These are phyloP conservation scores for Ascochyta viciae-villosae DNA, from an alignment of 2,329 filamentous ascomycete species.

Conservation along the genomic window DNA sequence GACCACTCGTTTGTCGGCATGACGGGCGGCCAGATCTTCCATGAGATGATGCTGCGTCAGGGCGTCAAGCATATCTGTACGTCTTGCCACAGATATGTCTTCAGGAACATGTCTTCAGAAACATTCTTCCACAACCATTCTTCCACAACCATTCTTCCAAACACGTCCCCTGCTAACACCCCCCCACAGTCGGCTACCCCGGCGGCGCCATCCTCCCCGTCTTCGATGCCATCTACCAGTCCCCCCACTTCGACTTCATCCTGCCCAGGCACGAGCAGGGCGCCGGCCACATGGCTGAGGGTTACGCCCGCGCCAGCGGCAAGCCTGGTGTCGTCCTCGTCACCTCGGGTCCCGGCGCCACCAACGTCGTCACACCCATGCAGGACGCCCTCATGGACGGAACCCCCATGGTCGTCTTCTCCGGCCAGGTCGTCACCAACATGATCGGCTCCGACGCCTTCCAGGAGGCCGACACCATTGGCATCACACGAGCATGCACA, in stretches of 20 bases:
- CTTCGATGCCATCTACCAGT: conserved; percentile 99
- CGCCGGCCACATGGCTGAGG: conserved; percentile 97
- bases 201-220: conserved; percentile 96
- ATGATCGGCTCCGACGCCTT: conserved; percentile 96
- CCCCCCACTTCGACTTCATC: conserved; percentile 93
- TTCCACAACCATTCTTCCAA: no score
- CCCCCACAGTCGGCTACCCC: conserved; percentile 70
- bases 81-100: conserved; percentile 49
- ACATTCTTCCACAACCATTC: no score
- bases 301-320: conserved; percentile 91
- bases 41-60: conserved; percentile 98
- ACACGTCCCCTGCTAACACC: conserved; percentile 22
- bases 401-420: conserved; percentile 94
- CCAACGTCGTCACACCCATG: conserved; percentile 95
- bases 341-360: conserved; percentile 94
- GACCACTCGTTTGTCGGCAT: conserved; percentile 82
- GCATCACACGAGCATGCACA: conserved; percentile 92
- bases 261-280: conserved; percentile 96
- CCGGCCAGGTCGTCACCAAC: conserved; percentile 86
- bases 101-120: no score
- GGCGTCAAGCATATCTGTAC: conserved; percentile 92
- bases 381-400: conserved; percentile 95
- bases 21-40: conserved; percentile 95
- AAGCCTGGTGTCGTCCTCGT: conserved; percentile 96
- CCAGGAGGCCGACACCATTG: conserved; percentile 93